Evolutionary conservation across 495 filamentous ascomycete species (phyloP).

Genomic region (Xylaria longipes): DNA sequence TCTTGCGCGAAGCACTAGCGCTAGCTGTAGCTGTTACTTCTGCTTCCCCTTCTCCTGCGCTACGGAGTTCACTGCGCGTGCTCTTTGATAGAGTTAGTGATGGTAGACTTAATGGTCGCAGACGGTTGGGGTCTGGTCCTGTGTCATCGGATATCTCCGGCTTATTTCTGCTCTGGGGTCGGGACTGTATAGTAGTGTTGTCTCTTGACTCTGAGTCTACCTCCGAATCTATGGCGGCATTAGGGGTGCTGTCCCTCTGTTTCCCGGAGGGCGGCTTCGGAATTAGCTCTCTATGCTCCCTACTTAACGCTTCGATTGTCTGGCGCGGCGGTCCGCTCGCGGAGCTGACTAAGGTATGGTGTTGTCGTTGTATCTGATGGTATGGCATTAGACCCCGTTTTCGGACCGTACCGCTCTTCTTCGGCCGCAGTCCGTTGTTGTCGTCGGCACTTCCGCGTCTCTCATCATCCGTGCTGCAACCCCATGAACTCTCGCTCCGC

Average conservation of each 20-base stretch:
- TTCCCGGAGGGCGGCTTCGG: neutral
- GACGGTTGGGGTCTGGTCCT: neutral
- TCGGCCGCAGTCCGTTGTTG: neutral
- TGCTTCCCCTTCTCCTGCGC: neutral
- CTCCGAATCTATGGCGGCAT: neutral
- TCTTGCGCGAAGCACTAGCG: neutral
- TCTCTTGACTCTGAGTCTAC: neutral
- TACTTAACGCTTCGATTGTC: neutral
- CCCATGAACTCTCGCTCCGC: slow-evolving; percentile 6
- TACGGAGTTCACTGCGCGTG: slow-evolving; percentile 3
- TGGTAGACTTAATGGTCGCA: slow-evolving; percentile 13
- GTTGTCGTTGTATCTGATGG: neutral
- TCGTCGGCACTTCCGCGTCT: neutral
- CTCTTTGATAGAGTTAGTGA: slow-evolving; percentile 1
- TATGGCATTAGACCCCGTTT: neutral
- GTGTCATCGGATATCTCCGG: neutral
- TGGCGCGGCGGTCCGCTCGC: neutral
- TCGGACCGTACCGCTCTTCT: neutral
- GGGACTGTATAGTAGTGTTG: neutral
- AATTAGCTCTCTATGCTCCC: neutral
- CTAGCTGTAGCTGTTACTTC: too few relatives aligned
- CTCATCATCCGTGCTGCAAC: neutral
- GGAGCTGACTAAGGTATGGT: neutral
- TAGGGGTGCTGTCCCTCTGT: neutral
- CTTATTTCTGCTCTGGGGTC: neutral